Conservation (phyloP, 2,329 filamentous ascomycete species). For the Verticillium dahliae region DNA sequence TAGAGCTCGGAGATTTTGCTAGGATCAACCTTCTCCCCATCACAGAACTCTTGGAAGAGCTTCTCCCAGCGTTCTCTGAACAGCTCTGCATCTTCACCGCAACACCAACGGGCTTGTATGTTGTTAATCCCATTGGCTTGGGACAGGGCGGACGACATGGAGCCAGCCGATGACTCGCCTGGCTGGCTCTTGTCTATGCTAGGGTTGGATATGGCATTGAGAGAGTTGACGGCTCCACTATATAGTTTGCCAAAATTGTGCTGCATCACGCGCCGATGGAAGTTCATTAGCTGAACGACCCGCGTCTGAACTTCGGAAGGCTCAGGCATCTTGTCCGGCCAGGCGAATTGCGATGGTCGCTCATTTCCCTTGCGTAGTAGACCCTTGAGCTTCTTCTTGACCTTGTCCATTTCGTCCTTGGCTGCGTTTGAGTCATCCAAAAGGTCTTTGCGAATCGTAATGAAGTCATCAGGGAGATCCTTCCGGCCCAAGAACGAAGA, state of each 20-base stretch:
- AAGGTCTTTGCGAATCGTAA: slow-evolving; percentile 87
- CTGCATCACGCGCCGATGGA: slow-evolving; percentile 91
- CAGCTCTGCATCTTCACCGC: slow-evolving; percentile 86
- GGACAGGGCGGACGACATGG: slow-evolving; percentile 44
- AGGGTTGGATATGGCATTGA: slow-evolving; percentile 49
- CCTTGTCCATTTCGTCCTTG: slow-evolving; percentile 99
- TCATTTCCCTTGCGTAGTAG: slow-evolving; percentile 87
- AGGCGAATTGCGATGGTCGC: slow-evolving; percentile 93
- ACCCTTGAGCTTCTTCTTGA: slow-evolving; percentile 98
- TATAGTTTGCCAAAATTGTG: slow-evolving; percentile 83
- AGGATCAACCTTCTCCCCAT: slow-evolving; percentile 95
- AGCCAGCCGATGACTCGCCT: slow-evolving; percentile 32
- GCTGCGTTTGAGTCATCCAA: slow-evolving; percentile 96
- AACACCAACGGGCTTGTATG: slow-evolving; percentile 93
- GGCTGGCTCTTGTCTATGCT: slow-evolving; percentile 33
- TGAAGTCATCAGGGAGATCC: slow-evolving; percentile 77
- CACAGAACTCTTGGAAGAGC: slow-evolving; percentile 91
- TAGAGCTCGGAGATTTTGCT: slow-evolving; percentile 98
- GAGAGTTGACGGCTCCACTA: slow-evolving; percentile 56
- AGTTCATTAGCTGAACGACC: slow-evolving; percentile 95
- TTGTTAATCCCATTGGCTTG: slow-evolving; percentile 56
- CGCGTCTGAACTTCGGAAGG: slow-evolving; percentile 87
- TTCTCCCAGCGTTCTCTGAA: slow-evolving; percentile 99
- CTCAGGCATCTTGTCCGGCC: slow-evolving; percentile 91
- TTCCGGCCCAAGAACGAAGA: slow-evolving; percentile 82